phyloP scores from a whole-genome alignment of 83 land plant species.

The Thuja plicata region DNA sequence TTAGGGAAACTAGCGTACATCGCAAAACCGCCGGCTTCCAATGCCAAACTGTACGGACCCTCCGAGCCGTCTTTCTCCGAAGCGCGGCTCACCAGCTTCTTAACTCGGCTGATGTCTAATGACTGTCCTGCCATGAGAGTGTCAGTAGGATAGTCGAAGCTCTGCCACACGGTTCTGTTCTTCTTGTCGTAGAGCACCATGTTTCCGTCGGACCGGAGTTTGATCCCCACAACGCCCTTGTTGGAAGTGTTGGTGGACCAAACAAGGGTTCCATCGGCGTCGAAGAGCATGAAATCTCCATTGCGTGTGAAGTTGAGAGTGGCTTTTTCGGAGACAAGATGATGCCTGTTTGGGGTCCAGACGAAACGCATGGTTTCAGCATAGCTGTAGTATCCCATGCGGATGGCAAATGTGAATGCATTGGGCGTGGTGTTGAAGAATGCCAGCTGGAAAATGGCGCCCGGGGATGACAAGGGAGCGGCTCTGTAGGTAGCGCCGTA shows the following conservation, averaged over 20 bases:
- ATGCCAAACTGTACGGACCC: no score
- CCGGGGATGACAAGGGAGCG: background rate
- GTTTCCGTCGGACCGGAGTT: constrained; percentile 28
- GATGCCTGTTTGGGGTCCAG: constrained; percentile 48
- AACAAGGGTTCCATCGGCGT: constrained; percentile 38
- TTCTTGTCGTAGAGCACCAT: no score
- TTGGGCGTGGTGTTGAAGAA: constrained; percentile 56
- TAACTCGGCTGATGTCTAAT: no score
- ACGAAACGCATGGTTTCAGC: constrained; percentile 36
- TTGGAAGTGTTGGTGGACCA: constrained; percentile 50
- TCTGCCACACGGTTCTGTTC: no score
- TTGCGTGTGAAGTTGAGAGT: constrained; percentile 24
- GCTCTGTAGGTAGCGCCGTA: constrained; percentile 34
- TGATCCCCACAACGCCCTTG: constrained; percentile 32
- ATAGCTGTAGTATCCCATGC: constrained; percentile 19
- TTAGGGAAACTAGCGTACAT: background rate
- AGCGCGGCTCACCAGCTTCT: no score
- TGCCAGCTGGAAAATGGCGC: constrained; percentile 22
- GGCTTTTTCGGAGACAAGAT: constrained; percentile 35
- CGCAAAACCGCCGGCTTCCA: no score
- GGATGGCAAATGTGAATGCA: constrained; percentile 33
- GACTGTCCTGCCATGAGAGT: no score
- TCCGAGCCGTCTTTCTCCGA: no score
- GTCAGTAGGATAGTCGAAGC: no score
- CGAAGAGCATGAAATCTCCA: constrained; percentile 40